phyloP scores from a whole-genome alignment of 2,329 filamentous ascomycete species.

The Ophiosphaerella narmari region DNA sequence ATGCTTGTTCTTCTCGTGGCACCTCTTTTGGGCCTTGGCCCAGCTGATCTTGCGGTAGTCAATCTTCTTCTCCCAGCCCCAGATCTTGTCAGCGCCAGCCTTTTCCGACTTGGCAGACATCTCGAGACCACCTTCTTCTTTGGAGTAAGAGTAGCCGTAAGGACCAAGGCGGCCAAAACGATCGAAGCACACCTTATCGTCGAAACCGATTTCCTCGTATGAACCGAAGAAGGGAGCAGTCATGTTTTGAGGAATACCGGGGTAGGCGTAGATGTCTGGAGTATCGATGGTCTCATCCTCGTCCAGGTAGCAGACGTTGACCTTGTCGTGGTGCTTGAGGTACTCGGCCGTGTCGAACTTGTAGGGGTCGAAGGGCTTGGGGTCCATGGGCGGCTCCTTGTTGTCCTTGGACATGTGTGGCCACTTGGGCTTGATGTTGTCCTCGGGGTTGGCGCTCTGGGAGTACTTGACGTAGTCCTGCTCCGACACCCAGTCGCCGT shows the following conservation, averaged over 20 bases:
- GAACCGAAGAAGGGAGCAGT: slow-evolving; percentile 55
- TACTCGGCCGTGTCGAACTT: slow-evolving; percentile 50
- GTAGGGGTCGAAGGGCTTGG: slow-evolving; percentile 53
- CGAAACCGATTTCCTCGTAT: slow-evolving; percentile 53
- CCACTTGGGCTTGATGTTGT: slow-evolving; percentile 45
- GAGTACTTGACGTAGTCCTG: slow-evolving; percentile 50
- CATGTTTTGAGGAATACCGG: slow-evolving; percentile 56
- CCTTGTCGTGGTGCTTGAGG: slow-evolving; percentile 56
- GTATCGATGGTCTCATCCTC: slow-evolving; percentile 58
- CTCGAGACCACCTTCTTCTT: slow-evolving; percentile 55
- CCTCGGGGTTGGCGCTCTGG: slow-evolving; percentile 43
- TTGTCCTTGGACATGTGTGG: slow-evolving; percentile 40
- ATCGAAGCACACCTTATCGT: slow-evolving; percentile 56
- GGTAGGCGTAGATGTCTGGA: slow-evolving; percentile 70
- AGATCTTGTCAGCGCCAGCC: slow-evolving; percentile 49
- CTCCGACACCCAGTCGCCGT: slow-evolving; percentile 49
- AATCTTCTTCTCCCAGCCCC: slow-evolving; percentile 56
- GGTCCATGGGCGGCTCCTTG: slow-evolving; percentile 46
- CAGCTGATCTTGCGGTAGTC: slow-evolving; percentile 56
- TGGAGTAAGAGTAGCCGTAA: slow-evolving; percentile 57
- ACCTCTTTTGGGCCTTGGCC: slow-evolving; percentile 54
- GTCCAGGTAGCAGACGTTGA: slow-evolving; percentile 68
- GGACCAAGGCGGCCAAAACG: slow-evolving; percentile 56
- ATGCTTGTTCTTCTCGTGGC: slow-evolving; percentile 55
- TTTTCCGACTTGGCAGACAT: slow-evolving; percentile 51